Evolutionary conservation across 2,329 filamentous ascomycete genomes (phyloP), one percentile per base, ranked within the genome.

Genomic region (Elsinoe arachidis): DNA sequence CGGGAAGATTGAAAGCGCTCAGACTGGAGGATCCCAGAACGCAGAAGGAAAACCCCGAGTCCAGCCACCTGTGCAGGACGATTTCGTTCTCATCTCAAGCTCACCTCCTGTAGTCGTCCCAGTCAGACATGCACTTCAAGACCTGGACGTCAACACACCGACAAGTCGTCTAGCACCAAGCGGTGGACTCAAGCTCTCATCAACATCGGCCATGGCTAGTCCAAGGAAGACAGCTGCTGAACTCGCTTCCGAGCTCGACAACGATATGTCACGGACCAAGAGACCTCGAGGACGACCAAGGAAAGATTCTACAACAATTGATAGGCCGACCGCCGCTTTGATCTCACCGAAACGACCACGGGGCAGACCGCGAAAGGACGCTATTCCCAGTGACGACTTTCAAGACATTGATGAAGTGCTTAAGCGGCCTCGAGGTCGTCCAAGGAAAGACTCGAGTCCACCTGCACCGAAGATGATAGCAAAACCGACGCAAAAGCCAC

Each of bases 131-230:
- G 64, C 61, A 33, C 61, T 68, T 2, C 62, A 62, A 49, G 43
- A 58, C 6, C 63, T 68, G 12, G 65, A 68, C 44, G 58, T 61
- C 17, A 68, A 68, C 33, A 56, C 61, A 9, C 47, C 55, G 11
- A 46, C 59, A 11, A 33, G 41, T 11, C 33, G 30, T 15, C 41
- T 19, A 53, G 47, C 15, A 58, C 55, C 58, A 17, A 34, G 33
- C 7, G 57, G 58, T 34, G 49, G 23, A 2, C 34, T 52, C 44
- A 41, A 59, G 41, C 34, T 43, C 38, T 14, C 17, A 19, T n/a
- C 61, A 54, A 21, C 44, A 53, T 38, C 60, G 41, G 10, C 15
- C 51, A 5, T 26, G 44, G 46, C 35, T 6, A 52, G 56, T 34
- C 21, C 56, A 5, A 51, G 46, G n/a, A 51, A 30, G 33, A 17